Base-by-base conservation (phyloP, 805 yeast genomes). In the Candida morakotiae region DNA sequence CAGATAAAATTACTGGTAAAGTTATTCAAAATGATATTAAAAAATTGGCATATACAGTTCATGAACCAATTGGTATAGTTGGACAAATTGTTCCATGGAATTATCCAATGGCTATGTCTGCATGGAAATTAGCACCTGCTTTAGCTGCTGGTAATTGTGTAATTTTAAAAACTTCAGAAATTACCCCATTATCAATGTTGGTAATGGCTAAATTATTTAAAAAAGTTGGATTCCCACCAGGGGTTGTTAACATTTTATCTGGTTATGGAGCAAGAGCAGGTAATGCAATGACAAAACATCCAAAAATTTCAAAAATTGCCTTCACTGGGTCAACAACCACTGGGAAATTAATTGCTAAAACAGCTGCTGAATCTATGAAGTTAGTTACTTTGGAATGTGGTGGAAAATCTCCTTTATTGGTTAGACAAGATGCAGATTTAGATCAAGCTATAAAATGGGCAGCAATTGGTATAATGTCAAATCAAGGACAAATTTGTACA, bases 61-160 rank as follows among this genome's bases (percentile, higher is more conserved):
- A 79, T 46, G 84, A 82, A 52, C 73, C 73, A 20, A 58, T 46
- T 44, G 73, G 73, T 5, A 71, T 68, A 15, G 64, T 71, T 49
- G 73, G 68, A 11, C 73, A 67, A 45, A 68, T 68, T 42, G 61
- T 67, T 37, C 73, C 73, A 14, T 68, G 73, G 73, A 68, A 68
- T 51, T 68, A 64, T 50, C 73, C 73, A 10, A 48, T 68, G 43
- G 64, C 72, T 22, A 81, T 83, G 87, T 79, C 83, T 11, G 71
- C 84, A 17, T 84, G 93, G 93, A 83, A 84, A 59, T 67, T 84
- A 52, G 87, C 84, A 19, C 91, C 91, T 16, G 93, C 94, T 8
- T 62, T 84, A 45, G 87, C 89, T 28, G 81, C 86, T 37, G 93
- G 93, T 38, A 83, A 85, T 60, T 71, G 77, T 10, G 73, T 82